A percentile compares a stretch with the other conserved stretches of the same genome.
phyloP scores from a whole-genome alignment of 1,284 basidiomycete species.

The Rhodotorula sp. region DNA sequence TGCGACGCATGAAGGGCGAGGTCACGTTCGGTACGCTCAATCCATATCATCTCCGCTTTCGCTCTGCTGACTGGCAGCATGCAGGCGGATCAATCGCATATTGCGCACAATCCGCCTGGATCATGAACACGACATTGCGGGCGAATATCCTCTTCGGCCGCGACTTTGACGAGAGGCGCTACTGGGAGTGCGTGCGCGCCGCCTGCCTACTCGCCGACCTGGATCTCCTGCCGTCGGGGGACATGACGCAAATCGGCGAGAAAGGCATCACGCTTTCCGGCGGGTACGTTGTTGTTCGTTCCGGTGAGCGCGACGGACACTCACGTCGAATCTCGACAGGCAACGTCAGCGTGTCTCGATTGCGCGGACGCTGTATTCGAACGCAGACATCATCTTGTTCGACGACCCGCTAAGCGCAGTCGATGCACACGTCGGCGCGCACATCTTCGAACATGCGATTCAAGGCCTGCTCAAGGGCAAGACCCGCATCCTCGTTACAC shows the following conservation, averaged over 20 bases:
- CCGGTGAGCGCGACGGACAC: slow-evolving; percentile 53
- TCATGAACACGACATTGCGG: slow-evolving; percentile 74
- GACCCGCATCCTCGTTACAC: slow-evolving; percentile 64
- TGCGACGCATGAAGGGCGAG: slow-evolving; percentile 60
- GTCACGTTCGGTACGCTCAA: slow-evolving; percentile 47
- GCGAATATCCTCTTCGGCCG: slow-evolving; percentile 56
- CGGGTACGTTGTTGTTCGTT: slow-evolving; percentile 46
- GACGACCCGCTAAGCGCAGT: slow-evolving; percentile 65
- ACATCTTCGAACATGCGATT: slow-evolving; percentile 82
- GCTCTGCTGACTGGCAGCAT: slow-evolving; percentile 54
- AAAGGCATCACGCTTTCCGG: slow-evolving; percentile 55
- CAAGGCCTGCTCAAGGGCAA: slow-evolving; percentile 65
- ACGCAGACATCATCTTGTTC: slow-evolving; percentile 68
- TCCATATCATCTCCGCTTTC: slow-evolving; percentile 51
- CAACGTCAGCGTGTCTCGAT: slow-evolving; percentile 65
- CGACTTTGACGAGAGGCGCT: slow-evolving; percentile 57
- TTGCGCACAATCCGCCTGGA: slow-evolving; percentile 83
- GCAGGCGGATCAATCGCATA: slow-evolving; percentile 59
- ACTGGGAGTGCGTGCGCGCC: slow-evolving; percentile 45
- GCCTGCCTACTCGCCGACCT: slow-evolving; percentile 62
- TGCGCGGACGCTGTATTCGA: slow-evolving; percentile 69
- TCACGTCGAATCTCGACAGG: slow-evolving; percentile 54
- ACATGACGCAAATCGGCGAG: slow-evolving; percentile 69
- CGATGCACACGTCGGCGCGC: slow-evolving; percentile 64
- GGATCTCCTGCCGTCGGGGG: slow-evolving; percentile 70